phyloP scores from a whole-genome alignment of 169 alveolate species.

The Plasmodium fragile region DNA sequence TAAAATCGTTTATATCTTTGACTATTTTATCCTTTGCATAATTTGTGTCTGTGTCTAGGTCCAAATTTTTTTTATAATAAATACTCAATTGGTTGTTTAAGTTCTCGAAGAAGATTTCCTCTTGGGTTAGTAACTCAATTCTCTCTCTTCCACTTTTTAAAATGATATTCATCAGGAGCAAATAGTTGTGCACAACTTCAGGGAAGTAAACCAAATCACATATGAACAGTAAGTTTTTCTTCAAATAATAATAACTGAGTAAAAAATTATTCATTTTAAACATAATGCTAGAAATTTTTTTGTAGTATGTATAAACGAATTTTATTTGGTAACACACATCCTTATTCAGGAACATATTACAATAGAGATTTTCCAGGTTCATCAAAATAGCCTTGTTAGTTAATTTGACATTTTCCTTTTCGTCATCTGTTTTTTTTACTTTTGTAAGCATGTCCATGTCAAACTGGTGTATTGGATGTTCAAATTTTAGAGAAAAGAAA shows the following conservation, averaged over 20 bases:
- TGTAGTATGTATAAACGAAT: conserved; percentile 41
- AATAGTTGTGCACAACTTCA: conserved; percentile 25
- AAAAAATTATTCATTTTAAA: conserved; percentile 60
- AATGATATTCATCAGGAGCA: conserved; percentile 30
- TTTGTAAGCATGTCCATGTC: conserved; percentile 32
- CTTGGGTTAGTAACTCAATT: conserved; percentile 73
- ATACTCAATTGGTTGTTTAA: conserved; percentile 44
- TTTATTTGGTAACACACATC: conserved; percentile 49
- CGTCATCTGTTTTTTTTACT: conserved; percentile 27
- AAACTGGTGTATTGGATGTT: conserved; percentile 41
- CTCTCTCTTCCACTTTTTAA: conserved; percentile 68
- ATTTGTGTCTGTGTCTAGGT: neutral
- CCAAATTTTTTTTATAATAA: conserved; percentile 10
- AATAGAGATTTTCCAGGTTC: conserved; percentile 30
- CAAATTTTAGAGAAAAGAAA: conserved; percentile 69
- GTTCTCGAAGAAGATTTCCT: conserved; percentile 75
- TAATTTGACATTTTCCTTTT: conserved; percentile 13
- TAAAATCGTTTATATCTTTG: conserved; percentile 50
- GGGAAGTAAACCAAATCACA: conserved; percentile 53
- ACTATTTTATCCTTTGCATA: neutral
- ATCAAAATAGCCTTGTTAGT: conserved; percentile 26
- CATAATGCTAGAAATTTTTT: conserved; percentile 31
- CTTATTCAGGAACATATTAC: conserved; percentile 65
- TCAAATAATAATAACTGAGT: conserved; percentile 67
- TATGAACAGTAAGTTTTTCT: conserved; percentile 20